phyloP scores from a whole-genome alignment of 2,329 filamentous ascomycete species.

The Xylaria sp. region DNA sequence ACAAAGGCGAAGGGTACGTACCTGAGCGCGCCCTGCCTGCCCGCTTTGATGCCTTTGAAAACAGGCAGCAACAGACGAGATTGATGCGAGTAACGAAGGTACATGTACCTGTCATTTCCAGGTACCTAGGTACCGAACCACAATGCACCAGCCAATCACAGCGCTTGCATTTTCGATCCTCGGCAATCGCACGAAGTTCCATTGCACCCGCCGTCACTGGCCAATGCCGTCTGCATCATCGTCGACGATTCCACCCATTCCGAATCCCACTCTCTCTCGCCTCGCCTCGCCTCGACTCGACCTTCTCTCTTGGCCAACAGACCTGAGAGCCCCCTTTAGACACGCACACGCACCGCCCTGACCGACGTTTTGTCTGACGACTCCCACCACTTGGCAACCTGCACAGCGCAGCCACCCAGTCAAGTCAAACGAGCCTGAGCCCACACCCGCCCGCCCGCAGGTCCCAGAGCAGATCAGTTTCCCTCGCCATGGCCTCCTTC shows the following conservation, averaged over 20 bases:
- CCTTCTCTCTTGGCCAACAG: background rate
- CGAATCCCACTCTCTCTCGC: slow-evolving; percentile 14
- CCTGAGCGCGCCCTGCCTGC: too few species aligned
- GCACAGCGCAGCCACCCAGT: too few species aligned
- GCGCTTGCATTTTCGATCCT: slow-evolving; percentile 51
- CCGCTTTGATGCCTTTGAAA: too few species aligned
- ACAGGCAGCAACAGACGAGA: background rate
- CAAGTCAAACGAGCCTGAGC: too few species aligned
- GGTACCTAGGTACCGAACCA: background rate
- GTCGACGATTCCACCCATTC: slow-evolving; percentile 20
- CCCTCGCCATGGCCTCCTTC: slow-evolving; percentile 57
- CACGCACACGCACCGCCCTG: slow-evolving; percentile 17
- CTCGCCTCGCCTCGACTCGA: slow-evolving; percentile 2
- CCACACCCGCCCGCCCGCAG: too few species aligned
- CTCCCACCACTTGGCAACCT: slow-evolving; percentile 4
- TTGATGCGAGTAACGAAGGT: too few species aligned
- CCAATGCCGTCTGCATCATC: slow-evolving; percentile 35
- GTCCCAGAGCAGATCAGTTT: slow-evolving; percentile 25
- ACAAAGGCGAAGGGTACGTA: too few species aligned
- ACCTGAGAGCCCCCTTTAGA: background rate
- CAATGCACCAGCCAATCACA: slow-evolving; percentile 45
- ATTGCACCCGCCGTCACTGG: slow-evolving; percentile 2
- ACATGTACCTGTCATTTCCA: too few species aligned
- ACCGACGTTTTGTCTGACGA: slow-evolving; percentile 26
- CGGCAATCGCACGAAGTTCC: slow-evolving; percentile 46